Evolutionary conservation across 306 rosid genomes (phyloP).

Genomic region (Quercus berberidifolia): DNA sequence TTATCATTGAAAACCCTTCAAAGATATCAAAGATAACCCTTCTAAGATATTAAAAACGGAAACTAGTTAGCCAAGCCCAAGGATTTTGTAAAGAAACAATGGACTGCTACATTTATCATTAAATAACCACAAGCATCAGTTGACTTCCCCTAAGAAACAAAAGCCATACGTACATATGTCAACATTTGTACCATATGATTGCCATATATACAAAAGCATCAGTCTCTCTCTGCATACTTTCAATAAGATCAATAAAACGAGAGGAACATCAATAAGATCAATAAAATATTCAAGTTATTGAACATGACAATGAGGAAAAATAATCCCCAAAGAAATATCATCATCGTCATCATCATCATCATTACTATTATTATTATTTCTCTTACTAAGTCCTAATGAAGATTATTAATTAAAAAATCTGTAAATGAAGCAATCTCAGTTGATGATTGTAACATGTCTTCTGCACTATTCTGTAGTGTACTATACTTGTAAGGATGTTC

Average conservation of each 20-base stretch:
- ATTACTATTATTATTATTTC: neutral
- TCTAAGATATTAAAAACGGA: no score
- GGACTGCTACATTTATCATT: no score
- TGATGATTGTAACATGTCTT: neutral
- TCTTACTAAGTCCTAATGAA: neutral
- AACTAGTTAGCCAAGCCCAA: no score
- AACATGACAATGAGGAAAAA: neutral
- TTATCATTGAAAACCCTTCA: no score
- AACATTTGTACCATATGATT: neutral
- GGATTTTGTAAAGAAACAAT: no score
- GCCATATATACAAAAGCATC: neutral
- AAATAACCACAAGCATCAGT: no score
- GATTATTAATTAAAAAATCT: constrained; percentile 19
- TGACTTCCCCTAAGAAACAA: no score
- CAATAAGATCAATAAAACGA: no score
- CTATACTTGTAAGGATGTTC: constrained; percentile 40
- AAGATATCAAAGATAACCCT: no score
- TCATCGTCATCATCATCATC: no score
- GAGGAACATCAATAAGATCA: no score
- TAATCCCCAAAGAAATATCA: neutral
- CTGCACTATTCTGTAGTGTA: constrained; percentile 1
- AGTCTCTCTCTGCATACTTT: neutral
- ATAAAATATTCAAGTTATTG: neutral
- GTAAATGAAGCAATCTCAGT: constrained; percentile 14
- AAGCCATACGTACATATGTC: no score